Conservation (phyloP, 306 rosid genomes). For the Pterocarpus santalinus region DNA sequence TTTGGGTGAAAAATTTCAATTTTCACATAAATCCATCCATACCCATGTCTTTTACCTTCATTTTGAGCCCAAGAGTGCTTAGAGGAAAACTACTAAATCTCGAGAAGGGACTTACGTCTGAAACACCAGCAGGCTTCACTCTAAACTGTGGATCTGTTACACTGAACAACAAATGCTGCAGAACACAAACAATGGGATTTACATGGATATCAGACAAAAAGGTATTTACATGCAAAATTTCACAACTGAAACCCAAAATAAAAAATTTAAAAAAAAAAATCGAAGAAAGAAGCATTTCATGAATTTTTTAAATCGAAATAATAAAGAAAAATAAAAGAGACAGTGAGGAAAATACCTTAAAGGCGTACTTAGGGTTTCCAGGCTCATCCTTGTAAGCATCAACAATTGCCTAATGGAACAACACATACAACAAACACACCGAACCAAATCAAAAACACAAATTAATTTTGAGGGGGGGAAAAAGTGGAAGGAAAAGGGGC, state of each 20-base stretch:
- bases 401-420: conserved; percentile 67
- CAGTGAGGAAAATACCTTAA: conserved; percentile 68
- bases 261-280: no score
- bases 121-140: conserved; percentile 92
- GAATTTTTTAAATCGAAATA: no score
- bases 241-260: no score
- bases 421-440: conserved; percentile 4
- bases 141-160: conserved; percentile 84
- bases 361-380: conserved; percentile 90
- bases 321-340: not conserved
- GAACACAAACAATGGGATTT: conserved; percentile 33
- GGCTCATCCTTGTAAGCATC: conserved; percentile 91
- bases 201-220: no score
- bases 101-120: conserved; percentile 77
- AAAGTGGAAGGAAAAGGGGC: not conserved
- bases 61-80: not conserved
- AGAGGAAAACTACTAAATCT: not conserved
- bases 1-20: no score
- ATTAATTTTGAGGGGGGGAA: not conserved
- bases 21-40: no score
- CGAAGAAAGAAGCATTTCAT: no score
- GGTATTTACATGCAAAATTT: no score
- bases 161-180: conserved; percentile 94
- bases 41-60: no score
- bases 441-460: conserved; percentile 6